These are phyloP conservation scores for Metarhizium brunneum DNA, from an alignment of 2,329 filamentous ascomycete genomes.

Conservation along the genomic window DNA sequence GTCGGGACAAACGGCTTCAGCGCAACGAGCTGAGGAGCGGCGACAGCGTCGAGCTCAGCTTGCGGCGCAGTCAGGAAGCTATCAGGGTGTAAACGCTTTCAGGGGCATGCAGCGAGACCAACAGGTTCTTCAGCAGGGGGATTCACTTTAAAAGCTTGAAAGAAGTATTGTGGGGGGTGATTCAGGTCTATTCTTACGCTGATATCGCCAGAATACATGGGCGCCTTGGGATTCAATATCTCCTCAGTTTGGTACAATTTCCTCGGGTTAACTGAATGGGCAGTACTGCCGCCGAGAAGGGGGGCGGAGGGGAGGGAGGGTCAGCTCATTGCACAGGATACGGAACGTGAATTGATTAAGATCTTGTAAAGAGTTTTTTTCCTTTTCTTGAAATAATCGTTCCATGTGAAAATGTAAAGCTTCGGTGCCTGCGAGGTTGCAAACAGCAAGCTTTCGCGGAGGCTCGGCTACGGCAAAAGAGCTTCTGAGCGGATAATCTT, in stretches of 20 bases:
- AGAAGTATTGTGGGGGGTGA: background rate
- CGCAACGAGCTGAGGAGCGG: constrained; percentile 1
- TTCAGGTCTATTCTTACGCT: background rate
- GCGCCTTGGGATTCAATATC: background rate
- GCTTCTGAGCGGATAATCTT: constrained; percentile 21
- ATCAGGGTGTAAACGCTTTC: constrained; percentile 18
- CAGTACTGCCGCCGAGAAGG: no score
- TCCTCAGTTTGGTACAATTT: background rate
- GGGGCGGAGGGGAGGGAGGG: no score
- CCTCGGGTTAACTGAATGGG: background rate
- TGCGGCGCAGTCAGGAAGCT: constrained; percentile 7
- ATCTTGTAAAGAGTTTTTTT: background rate
- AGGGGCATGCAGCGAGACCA: constrained; percentile 8
- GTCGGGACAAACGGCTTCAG: background rate
- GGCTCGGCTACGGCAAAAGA: background rate
- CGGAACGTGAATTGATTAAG: background rate
- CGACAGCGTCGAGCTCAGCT: constrained; percentile 4
- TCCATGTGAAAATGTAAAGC: background rate
- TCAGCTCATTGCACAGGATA: no score
- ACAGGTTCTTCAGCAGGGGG: background rate
- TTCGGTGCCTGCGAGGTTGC: no score
- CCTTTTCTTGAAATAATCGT: background rate
- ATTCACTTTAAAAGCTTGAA: no score
- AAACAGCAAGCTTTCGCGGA: background rate
- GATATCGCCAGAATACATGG: background rate